These are phyloP conservation scores for Ascochyta rabiei DNA, from an alignment of 2,329 filamentous ascomycete genomes.

Conservation along the genomic window DNA sequence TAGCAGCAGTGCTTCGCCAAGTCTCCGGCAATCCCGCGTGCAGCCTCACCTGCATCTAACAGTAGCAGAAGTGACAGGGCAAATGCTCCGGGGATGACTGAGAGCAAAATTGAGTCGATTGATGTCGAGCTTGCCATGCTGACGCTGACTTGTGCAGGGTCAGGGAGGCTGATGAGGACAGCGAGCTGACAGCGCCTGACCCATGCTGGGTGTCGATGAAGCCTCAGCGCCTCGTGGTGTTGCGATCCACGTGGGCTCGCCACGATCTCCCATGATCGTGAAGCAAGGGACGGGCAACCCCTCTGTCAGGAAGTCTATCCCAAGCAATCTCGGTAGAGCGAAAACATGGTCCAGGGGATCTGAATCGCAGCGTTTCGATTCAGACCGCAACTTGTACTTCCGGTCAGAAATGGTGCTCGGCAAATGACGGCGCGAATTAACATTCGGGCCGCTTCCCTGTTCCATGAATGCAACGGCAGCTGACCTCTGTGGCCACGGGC, in stretches of 20 bases:
- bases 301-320: background rate
- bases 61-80: conserved; percentile 13
- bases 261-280: conserved; percentile 17
- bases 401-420: conserved; percentile 23
- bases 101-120: background rate
- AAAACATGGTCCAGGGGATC: conserved; percentile 21
- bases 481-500: conserved; percentile 21
- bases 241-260: conserved; percentile 25
- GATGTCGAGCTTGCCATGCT: background rate
- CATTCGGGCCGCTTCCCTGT: conserved; percentile 21
- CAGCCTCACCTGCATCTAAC: conserved; percentile 12
- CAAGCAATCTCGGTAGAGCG: conserved; percentile 21
- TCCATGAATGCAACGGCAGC: conserved; percentile 24
- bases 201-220: conserved; percentile 5
- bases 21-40: conserved; percentile 1
- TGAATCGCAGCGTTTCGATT: conserved; percentile 21
- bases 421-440: conserved; percentile 27
- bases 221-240: conserved; percentile 17
- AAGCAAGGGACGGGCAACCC: conserved; percentile 11
- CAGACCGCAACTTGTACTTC: conserved; percentile 29
- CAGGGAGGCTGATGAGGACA: background rate
- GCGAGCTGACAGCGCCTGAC: conserved; percentile 6
- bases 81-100: conserved; percentile 1
- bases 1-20: conserved; percentile 4
- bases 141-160: conserved; percentile 19